A percentile compares a stretch with the other conserved stretches of the same genome.
Conservation (phyloP, 179 eudicot species). For the Monotropa hypopitys region DNA sequence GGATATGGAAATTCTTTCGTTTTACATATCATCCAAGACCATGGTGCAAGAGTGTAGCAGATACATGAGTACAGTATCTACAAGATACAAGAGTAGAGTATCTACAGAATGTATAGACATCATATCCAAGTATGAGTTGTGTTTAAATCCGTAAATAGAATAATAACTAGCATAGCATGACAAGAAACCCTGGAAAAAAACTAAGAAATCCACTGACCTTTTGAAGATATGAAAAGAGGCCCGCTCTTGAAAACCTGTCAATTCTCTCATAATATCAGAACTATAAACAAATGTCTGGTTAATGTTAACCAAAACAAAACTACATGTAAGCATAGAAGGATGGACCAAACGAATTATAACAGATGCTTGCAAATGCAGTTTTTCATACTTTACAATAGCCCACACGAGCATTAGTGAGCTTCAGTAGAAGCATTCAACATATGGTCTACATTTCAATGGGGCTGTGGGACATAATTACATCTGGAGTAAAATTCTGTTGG, state of each 20-base stretch:
- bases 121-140: neutral
- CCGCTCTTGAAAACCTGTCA: slow-evolving; percentile 93
- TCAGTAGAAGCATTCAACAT: neutral
- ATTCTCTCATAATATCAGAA: slow-evolving; percentile 6
- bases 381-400: neutral
- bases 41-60: neutral
- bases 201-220: slow-evolving; percentile 46
- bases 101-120: neutral
- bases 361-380: neutral
- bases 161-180: neutral
- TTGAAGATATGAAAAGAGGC: slow-evolving; percentile 91
- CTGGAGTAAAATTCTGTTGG: neutral
- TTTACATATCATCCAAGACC: neutral
- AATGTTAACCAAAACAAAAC: neutral
- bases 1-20: neutral
- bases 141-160: neutral
- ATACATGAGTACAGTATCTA: neutral
- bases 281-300: neutral
- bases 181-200: neutral
- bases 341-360: neutral
- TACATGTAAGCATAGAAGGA: neutral
- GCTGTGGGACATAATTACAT: neutral
- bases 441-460: neutral
- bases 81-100: neutral
- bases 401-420: neutral